Evolutionary conservation across 805 yeast genomes (phyloP).

Genomic region (Candida hungchunana): DNA sequence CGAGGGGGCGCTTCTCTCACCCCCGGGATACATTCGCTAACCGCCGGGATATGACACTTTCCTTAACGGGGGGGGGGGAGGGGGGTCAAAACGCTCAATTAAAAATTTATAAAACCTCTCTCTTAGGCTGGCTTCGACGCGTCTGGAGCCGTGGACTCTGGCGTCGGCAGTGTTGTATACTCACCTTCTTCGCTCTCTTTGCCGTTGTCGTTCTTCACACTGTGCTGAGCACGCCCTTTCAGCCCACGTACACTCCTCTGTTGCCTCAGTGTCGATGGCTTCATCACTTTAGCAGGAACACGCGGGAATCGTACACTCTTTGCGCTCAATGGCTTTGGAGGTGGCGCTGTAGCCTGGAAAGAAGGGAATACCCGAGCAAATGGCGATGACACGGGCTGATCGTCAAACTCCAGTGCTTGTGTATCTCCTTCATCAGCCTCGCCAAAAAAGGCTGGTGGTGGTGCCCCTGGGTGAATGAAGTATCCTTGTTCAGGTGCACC

Average conservation of each 20-base stretch:
- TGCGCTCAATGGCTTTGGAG: constrained; percentile 13
- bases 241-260: neutral
- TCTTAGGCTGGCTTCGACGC: no score
- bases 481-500: neutral
- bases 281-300: constrained; percentile 5
- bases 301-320: constrained; percentile 12
- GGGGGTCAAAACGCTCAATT: no score
- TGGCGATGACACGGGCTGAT: constrained; percentile 17
- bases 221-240: constrained; percentile 1
- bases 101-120: no score
- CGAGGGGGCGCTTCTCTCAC: no score
- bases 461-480: neutral
- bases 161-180: constrained; percentile 25
- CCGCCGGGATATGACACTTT: no score
- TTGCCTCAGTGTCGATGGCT: constrained; percentile 10
- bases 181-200: constrained; percentile 8
- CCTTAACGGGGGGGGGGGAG: no score
- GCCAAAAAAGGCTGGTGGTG: constrained; percentile 8
- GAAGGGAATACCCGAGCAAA: constrained; percentile 25
- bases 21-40: no score
- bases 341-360: constrained; percentile 28
- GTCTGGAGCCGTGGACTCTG: constrained; percentile 25
- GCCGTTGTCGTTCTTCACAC: neutral
- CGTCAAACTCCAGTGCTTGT: neutral
- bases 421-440: constrained; percentile 8